Conservation (phyloP, 306 rosid species). For the Cucumis melo region DNA sequence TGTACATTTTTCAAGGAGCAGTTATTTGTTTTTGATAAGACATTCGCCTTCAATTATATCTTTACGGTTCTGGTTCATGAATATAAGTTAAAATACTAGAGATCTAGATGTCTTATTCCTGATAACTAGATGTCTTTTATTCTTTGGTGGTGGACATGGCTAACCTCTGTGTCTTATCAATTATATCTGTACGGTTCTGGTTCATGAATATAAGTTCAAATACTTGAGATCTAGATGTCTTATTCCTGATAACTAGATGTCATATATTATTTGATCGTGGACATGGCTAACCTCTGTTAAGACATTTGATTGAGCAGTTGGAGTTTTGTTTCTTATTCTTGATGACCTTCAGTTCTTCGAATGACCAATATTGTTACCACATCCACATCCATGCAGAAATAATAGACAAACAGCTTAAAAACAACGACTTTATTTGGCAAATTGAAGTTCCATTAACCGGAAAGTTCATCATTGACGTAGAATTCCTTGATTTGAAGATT, state of each 20-base stretch:
- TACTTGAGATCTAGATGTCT: not conserved
- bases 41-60: not conserved
- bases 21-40: not conserved
- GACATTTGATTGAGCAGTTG: not conserved
- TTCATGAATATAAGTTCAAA: not conserved
- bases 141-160: not conserved
- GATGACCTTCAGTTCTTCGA: not conserved
- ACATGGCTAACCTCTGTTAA: not conserved
- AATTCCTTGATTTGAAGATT: conserved; percentile 86
- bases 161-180: not conserved
- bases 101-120: not conserved
- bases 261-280: not conserved
- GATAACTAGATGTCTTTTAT: not conserved
- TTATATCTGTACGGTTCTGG: no score
- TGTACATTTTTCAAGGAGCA: not conserved
- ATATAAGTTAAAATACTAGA: not conserved
- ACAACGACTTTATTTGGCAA: conserved; percentile 82
- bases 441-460: conserved; percentile 89
- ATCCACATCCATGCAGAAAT: conserved; percentile 34
- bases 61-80: not conserved
- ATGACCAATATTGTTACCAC: not conserved
- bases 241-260: no score
- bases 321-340: not conserved
- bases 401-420: conserved; percentile 62
- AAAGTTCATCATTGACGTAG: conserved; percentile 85